phyloP scores from a whole-genome alignment of 2,329 filamentous ascomycete genomes.

The Colletotrichum magnum region DNA sequence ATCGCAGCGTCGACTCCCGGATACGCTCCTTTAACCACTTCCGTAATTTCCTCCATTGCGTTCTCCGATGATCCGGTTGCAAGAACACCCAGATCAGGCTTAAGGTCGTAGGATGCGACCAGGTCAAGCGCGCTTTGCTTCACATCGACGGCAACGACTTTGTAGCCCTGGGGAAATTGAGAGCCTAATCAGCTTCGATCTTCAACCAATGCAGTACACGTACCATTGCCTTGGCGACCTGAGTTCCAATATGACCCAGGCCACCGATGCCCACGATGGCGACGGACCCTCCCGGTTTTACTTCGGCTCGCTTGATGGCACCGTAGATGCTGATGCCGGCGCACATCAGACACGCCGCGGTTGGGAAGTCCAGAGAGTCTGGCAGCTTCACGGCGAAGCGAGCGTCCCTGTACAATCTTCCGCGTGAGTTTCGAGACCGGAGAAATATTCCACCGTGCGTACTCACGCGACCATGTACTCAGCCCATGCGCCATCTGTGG shows the following conservation, averaged over 20 bases:
- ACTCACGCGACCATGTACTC: constrained; percentile 40
- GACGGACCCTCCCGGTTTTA: constrained; percentile 28
- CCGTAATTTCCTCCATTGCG: constrained; percentile 30
- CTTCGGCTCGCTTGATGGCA: constrained; percentile 31
- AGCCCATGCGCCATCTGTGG: constrained; percentile 32
- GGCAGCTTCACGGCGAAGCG: constrained; percentile 37
- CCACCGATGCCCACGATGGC: constrained; percentile 38
- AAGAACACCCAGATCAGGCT: constrained; percentile 44
- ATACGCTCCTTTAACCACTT: constrained; percentile 7
- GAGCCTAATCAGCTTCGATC: neutral
- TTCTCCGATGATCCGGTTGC: constrained; percentile 44
- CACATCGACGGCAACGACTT: constrained; percentile 34
- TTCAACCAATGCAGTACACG: neutral
- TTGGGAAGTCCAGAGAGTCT: constrained; percentile 21
- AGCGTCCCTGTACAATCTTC: constrained; percentile 17
- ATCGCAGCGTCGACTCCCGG: constrained; percentile 39
- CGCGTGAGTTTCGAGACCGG: neutral
- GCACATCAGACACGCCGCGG: constrained; percentile 37
- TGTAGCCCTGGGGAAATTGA: constrained; percentile 24
- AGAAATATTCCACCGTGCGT: neutral
- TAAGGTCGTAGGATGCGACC: constrained; percentile 21
- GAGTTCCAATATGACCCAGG: constrained; percentile 37
- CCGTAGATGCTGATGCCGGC: constrained; percentile 40
- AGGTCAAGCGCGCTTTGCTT: constrained; percentile 34
- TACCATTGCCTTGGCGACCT: constrained; percentile 40